Base-by-base conservation (phyloP, 495 filamentous ascomycete genomes). In the Penicillium cataractarum region DNA sequence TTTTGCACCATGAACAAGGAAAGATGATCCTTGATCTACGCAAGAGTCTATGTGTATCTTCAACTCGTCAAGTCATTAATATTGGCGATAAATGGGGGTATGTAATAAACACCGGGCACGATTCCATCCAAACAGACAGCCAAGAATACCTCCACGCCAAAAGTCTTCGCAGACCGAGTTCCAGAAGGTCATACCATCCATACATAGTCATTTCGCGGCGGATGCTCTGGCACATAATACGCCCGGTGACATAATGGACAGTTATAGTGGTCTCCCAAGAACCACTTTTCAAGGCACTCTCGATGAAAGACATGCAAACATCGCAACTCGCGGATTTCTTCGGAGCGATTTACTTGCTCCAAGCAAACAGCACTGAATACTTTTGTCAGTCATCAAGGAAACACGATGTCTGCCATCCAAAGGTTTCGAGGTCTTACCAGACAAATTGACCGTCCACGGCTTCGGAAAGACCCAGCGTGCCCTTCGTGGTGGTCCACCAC, bases 231-330 rank as follows among this genome's bases (percentile, higher is more conserved):
- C 33, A 71, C 64, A 65, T 71, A 79, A 68, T 78, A 82, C 2
- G 71, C 71, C 15, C 74, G 59, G 35, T 80, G 77, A 54, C 79
- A 82, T 9, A 80, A 63, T 27, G 79, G 79, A 40, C 79, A 82
- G 49, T 78, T 77, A 55, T 68, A 80, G 48, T 82, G 78, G 61
- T 77, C 71, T 6, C 77, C 70, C 40, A 80, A 62, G 57, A 75
- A 82, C 79, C 79, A 82, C 52, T 74, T 78, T 49, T 82, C 79
- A 22, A 82, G 63, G 54, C 79, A 80, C 55, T 80, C 77, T 17
- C 74, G 72, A 53, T 82, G 79, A 54, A 82, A 82, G 15, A 82
- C 78, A 55, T 82, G 79, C 52, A 78, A 65, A 51, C 79, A 82
- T 50, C 73, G 76, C 53, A 82, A 52, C 48, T 82, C 76, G 10